Percentiles rank a stretch among this genome's conserved stretches.
Conservation (phyloP, 805 yeast genomes). For the Candida endomychidarum region DNA sequence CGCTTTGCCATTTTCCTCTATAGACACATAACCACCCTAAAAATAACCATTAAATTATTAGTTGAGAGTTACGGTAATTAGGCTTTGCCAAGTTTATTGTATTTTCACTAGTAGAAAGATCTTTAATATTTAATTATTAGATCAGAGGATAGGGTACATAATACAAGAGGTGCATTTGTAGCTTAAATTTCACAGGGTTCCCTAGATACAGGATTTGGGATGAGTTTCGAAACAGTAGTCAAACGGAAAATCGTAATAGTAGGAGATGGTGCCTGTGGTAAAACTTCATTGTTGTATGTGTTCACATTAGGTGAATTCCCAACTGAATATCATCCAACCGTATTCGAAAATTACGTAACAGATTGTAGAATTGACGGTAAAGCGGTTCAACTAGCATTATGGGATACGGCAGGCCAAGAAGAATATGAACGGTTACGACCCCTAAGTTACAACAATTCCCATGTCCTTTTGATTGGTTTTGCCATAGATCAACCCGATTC, state of each 20-base stretch:
- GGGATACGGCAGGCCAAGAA: conserved; percentile 98
- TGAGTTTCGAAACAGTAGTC: conserved; percentile 13
- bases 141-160: not conserved
- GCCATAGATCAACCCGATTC: conserved; percentile 86
- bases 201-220: too few relatives aligned
- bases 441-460: conserved; percentile 81
- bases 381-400: conserved; percentile 79
- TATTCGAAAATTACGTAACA: conserved; percentile 90
- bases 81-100: conserved; percentile 1
- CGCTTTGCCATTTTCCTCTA: not conserved
- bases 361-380: conserved; percentile 94
- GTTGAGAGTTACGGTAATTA: conserved; percentile 2
- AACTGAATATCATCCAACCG: conserved; percentile 90
- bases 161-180: not conserved
- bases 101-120: too few relatives aligned
- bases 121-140: not conserved
- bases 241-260: conserved; percentile 79
- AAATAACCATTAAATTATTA: not conserved
- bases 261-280: conserved; percentile 96
- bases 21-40: not conserved
- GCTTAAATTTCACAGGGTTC: too few relatives aligned
- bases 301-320: conserved; percentile 93
- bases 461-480: conserved; percentile 82
- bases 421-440: conserved; percentile 91
- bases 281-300: conserved; percentile 85